Evolutionary conservation across 2,329 filamentous ascomycete species (phyloP).

Genomic region (Diaporthe batatas): DNA sequence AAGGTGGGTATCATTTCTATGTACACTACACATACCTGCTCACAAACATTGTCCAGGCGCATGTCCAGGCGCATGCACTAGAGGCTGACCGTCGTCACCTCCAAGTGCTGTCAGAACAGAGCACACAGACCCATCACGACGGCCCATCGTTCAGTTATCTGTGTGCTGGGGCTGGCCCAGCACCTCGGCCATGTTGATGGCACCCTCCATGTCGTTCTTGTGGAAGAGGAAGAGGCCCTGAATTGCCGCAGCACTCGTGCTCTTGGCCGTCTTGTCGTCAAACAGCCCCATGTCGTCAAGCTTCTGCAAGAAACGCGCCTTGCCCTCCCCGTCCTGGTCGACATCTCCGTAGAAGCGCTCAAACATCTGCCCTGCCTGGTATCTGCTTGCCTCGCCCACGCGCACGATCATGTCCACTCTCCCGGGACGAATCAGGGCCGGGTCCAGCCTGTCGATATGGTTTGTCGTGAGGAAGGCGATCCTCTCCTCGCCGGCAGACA

Average conservation of each 20-base stretch:
- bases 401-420: conserved; percentile 93
- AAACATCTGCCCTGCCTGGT: conserved; percentile 91
- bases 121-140: not conserved
- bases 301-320: conserved; percentile 77
- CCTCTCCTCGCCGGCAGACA: conserved; percentile 94
- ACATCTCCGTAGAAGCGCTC: conserved; percentile 93
- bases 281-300: conserved; percentile 80
- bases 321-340: conserved; percentile 73
- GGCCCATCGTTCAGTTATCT: conserved; percentile 33
- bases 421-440: conserved; percentile 89
- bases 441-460: conserved; percentile 89
- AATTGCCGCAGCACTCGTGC: conserved; percentile 88
- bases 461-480: conserved; percentile 97
- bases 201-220: conserved; percentile 90
- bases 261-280: conserved; percentile 63
- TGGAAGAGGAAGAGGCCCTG: conserved; percentile 97
- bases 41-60: not conserved
- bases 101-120: not conserved
- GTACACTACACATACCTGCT: conserved; percentile 30
- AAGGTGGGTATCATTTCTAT: conserved; percentile 34
- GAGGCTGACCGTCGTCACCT: not conserved
- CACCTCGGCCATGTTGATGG: conserved; percentile 82
- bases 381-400: conserved; percentile 87
- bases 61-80: not conserved
- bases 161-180: conserved; percentile 52